A percentile compares a stretch with the other conserved stretches of the same genome.
phyloP scores from a whole-genome alignment of 371 early-diverging fungal species.

The Saksenaea oblongispora region DNA sequence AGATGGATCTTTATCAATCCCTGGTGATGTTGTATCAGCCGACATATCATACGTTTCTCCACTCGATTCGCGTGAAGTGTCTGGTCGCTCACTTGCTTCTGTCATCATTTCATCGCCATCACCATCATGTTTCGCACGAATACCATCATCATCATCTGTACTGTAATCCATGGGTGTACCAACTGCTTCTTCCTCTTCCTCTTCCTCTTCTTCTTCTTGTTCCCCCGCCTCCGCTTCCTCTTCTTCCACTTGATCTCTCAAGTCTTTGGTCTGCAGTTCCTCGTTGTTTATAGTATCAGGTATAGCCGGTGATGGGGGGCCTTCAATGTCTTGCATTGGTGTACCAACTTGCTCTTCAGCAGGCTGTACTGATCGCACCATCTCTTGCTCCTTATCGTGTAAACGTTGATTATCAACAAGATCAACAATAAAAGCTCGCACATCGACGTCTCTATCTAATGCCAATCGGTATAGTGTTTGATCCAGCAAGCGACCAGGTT shows the following conservation, averaged over 20 bases:
- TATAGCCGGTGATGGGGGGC: conserved; percentile 3
- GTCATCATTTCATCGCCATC: conserved; percentile 27
- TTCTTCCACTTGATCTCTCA: conserved; percentile 11
- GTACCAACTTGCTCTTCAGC: conserved; percentile 16
- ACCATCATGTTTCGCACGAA: conserved; percentile 6
- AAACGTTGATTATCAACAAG: conserved; percentile 25
- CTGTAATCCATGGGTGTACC: conserved; percentile 30
- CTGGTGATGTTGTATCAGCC: not conserved
- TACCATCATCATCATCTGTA: conserved; percentile 12
- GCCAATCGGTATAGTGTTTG: conserved; percentile 33
- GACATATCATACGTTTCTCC: not conserved
- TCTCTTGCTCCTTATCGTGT: conserved; percentile 5
- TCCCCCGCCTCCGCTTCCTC: conserved; percentile 14
- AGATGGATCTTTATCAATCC: not conserved
- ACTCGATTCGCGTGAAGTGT: not conserved
- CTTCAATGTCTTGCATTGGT: conserved; percentile 24
- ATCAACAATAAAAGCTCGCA: conserved; percentile 28
- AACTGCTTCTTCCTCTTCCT: conserved; percentile 15
- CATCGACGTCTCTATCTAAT: conserved; percentile 37
- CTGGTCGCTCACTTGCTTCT: conserved; percentile 9
- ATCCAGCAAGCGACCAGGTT: conserved; percentile 26
- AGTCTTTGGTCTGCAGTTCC: not conserved
- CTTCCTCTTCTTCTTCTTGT: conserved; percentile 13
- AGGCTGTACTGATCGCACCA: conserved; percentile 1
- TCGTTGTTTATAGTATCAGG: conserved; percentile 1